Base-by-base conservation (phyloP, 148 eudicot genomes). In the Rhododendron molle region DNA sequence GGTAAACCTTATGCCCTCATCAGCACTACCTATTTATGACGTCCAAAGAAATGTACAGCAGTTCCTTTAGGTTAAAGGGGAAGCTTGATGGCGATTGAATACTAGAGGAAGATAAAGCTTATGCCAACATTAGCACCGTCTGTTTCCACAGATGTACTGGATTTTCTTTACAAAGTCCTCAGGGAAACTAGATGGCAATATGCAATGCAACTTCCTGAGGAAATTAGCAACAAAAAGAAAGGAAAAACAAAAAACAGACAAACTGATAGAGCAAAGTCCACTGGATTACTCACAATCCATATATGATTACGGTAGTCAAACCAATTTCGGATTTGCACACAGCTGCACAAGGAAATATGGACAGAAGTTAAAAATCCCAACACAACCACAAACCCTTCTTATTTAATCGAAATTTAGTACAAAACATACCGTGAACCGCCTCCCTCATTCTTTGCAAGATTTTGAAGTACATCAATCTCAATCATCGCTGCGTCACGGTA, bases 231-330 rank as follows among this genome's bases (percentile, higher is more conserved):
- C 36, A 20, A 58, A 12, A 60, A 47, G 47, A 58, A 65, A 83
- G 77, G 38, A 83, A 73, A 69, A 2, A 9, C 15, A 3, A 40
- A 26, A 79, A 81, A 26, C 40, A 54, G 43, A 52, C 40, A 81
- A 32, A 77, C 30, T 81, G 50, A 6, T 15, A 80, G 23, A 62
- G 16, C 11, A 80, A 71, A 52, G 69, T 80, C 58, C 83, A 72
- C 14, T 77, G 46, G 84, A 76, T 54, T 81, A 93, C 99, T 96
- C 90, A 95, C 99, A 83, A 96, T 95, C 85, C 99, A 96, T 85
- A 96, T 91, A 85, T 96, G 98, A 89, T 96, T 96, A 73, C 96
- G 94, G 89, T 96, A 96, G 89, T 96, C 96, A 88, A 96, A 96
- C 98, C 98, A 96, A 71, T 86, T 90, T 90, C 88, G 88, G 56